Evolutionary conservation across 352 stramenopile species (phyloP).

Genomic region (Phytophthora fragariaefolia): DNA sequence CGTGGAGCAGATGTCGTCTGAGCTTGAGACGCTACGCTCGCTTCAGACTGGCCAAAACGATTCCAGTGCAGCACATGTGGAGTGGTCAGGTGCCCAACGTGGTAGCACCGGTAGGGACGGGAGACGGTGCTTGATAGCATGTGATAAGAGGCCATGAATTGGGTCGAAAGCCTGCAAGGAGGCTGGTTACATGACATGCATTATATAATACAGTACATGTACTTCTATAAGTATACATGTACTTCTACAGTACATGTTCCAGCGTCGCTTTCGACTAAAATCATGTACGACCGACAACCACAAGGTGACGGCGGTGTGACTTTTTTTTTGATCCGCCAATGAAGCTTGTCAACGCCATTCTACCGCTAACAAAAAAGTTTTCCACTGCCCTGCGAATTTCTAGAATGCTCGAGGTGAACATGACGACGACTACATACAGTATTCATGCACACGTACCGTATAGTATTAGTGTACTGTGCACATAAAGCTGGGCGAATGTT

Average conservation of each 20-base stretch:
- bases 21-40: background rate
- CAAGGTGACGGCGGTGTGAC: slow-evolving; percentile 12
- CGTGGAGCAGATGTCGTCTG: slow-evolving; percentile 6
- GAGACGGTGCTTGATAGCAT: slow-evolving; percentile 6
- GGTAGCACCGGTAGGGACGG: background rate
- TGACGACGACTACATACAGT: slow-evolving; percentile 3
- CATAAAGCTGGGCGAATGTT: slow-evolving; percentile 8
- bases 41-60: slow-evolving; percentile 6
- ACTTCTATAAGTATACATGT: background rate
- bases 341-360: background rate
- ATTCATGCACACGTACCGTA: too few species aligned
- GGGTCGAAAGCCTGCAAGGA: slow-evolving; percentile 1
- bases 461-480: too few species aligned
- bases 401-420: slow-evolving; percentile 13
- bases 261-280: slow-evolving; percentile 36
- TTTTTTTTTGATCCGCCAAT: slow-evolving; percentile 11
- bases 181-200: too few species aligned
- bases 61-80: slow-evolving; percentile 19
- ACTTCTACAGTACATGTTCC: too few species aligned
- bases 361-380: background rate
- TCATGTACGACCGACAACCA: slow-evolving; percentile 8
- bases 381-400: slow-evolving; percentile 5
- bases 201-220: too few species aligned
- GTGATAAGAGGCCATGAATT: background rate
- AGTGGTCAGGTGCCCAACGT: slow-evolving; percentile 8